Evolutionary conservation across 202 grass and related monocot species (phyloP), one percentile per base, ranked within the genome.

Genomic region (Brachypodium distachyon): DNA sequence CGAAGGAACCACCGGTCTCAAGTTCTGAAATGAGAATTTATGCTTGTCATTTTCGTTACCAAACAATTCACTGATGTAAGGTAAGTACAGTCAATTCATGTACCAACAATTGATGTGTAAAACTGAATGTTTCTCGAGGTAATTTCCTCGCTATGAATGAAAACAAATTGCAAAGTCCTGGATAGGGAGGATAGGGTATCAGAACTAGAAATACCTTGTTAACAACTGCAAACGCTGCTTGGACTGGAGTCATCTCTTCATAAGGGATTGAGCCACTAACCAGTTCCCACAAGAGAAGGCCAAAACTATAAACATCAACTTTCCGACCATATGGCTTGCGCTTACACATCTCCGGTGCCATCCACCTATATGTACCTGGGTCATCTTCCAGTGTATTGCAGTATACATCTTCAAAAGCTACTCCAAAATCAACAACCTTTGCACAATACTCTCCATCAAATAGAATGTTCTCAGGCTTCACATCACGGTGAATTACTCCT

Each of bases 231-330:
- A 93, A 99, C 74, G 96, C 96, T 7, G 90, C 92, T 77, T 99
- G 96, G 46, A 96, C 65, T 2, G 96, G 92, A 21, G 87, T 99
- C 96, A 96, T 99, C 22, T 89, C 83, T 77, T 96, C 83, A 51
- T 93, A 99, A 72, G 96, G 96, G 17, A 92, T 81, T 7, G 75
- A 86, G 29, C 96, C 96, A 41, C 76, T 82, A 61, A 91, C 76
- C 72, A 99, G 81, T 70, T 99, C 96, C 90, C 89, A 99, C 69
- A 99, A 83, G 26, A 99, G 3, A 61, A 99, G 75, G 22, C 92
- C 96, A 64, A 96, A 99, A 81, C 96, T 99, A 59, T 93, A 99
- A 12, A 96, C 92, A 79, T 99, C 96, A 55, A 93, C 96, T 81
- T 99, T 99, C 36, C 73, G 67, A 31, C 85, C 84, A 79, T 93